Evolutionary conservation across 2,329 filamentous ascomycete species (phyloP), one percentile per base, ranked within the genome.

Genomic region (Didymella lethalis): DNA sequence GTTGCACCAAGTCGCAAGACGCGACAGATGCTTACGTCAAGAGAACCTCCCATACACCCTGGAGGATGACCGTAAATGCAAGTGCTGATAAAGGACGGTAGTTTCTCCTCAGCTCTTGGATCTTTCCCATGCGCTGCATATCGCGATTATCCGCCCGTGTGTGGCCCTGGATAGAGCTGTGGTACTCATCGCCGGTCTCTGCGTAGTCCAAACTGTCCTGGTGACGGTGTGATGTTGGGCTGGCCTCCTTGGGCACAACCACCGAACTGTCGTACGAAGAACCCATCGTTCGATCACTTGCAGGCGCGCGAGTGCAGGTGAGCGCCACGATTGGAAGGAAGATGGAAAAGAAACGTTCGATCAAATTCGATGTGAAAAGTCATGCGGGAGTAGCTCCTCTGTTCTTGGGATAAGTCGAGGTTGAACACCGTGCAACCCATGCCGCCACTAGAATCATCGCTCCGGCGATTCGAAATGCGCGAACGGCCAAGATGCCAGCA

Each of bases 91-190:
- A 50, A 2, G 71, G 70, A 36, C 72, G 72, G 54, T 73, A 75
- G 54, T 75, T 74, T 57, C 73, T 71, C 57, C 64, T 72, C 59
- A 74, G 41, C 49, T 75, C 70, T 62, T 75, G 71, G 34, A 69
- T 62, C 46, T 75, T 75, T 14, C 72, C 73, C 73, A 75, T 75
- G 16, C 73, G 69, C 38, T 48, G 48, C 73, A 75, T 75, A 47
- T 75, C 70, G 2, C 54, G 64, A 20, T 64, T 62, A 56, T 75
- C 73, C 40, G 67, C 65, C 34, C 64, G 62, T 7, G 72, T 75
- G 51, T 72, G 63, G 7, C 69, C 71, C 41, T 64, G 63, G 32
- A 72, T 48, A 34, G 66, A 68, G 20, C 67, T 64, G 54, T 74
- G 70, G 25, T 73, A 73, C 12, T 66, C 63, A 36, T 73, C 65